Base-by-base conservation (phyloP, 1,284 basidiomycete species). In the Megacollybia platyphylla region DNA sequence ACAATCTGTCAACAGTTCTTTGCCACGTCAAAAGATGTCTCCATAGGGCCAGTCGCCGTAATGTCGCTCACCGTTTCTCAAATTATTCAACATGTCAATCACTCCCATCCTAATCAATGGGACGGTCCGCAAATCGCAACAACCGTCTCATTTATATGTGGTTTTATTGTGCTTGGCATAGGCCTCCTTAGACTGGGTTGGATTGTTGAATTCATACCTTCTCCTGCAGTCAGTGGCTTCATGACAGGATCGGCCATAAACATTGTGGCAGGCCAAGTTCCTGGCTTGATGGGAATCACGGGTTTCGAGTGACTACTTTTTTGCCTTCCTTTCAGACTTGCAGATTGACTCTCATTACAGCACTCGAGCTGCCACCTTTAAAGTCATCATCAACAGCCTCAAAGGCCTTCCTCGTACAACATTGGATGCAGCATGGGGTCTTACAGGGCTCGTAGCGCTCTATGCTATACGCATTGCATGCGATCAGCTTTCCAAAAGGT, bases 31-130 rank as follows among this genome's bases (percentile, higher is more conserved):
- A 96, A 96, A 61, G 92, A 97, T 65, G 87, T 93, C 29, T 89
- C 89, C 8, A 96, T 97, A 51, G 92, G 92, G 41, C 92, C 92
- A 2, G 92, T 94, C 49, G 93, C 94, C 11, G 94, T 98, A 61
- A 96, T 97, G 91, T 94, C 89, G 5, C 76, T 96, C 43, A 87
- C 89, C 29, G 80, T 83, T n/a, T 74, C 87, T 10, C 79, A 87
- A 55, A 80, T 94, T 48, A 85, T 96, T 57, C 65, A 68, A 20
- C 60, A 73, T 35, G 78, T 94, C 40, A 57, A 84, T 30, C 51
- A 62, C 0, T 52, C 54, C 4, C 64, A 78, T 52, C 77, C 73
- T 1, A 58, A 64, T 20, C 56, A 67, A 52, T 92, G 77, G 73
- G 53, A 60, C 2, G 65, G 65, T 2, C 79, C 86, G 5, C 68